phyloP scores from a whole-genome alignment of 148 eudicot species.

The Arctostaphylos glauca region DNA sequence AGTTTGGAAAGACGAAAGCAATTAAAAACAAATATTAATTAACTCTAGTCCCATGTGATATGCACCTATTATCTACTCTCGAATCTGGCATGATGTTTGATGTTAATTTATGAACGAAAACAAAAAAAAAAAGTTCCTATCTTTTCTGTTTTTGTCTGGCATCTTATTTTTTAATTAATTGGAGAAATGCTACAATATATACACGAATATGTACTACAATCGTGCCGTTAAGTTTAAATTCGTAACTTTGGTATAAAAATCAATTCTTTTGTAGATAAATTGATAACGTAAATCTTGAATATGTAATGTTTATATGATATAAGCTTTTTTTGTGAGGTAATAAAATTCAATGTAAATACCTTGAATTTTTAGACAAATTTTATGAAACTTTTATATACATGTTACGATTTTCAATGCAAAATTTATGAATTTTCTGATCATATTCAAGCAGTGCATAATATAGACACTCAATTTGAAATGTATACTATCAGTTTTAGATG shows the following conservation, averaged over 20 bases:
- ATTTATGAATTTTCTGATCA: not conserved
- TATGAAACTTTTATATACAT: no score
- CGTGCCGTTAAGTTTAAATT: not conserved
- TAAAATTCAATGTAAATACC: not conserved
- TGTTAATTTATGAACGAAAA: not conserved
- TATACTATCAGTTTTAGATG: no score
- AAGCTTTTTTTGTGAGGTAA: not conserved
- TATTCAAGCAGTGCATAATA: no score
- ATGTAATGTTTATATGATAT: not conserved
- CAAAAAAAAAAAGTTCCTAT: slow-evolving; percentile 1
- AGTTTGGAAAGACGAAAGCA: not conserved
- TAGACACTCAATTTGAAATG: no score
- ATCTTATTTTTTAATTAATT: not conserved
- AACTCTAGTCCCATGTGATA: slow-evolving; percentile 17
- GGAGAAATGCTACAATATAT: not conserved
- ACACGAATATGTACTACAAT: not conserved
- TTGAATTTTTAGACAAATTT: no score
- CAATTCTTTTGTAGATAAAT: not conserved
- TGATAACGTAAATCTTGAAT: not conserved
- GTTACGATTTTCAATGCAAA: not conserved
- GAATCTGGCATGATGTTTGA: not conserved
- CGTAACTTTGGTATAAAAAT: not conserved
- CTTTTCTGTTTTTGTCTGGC: not conserved
- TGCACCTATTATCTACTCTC: not conserved
- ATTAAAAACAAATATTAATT: not conserved